Conservation (phyloP, 805 yeast genomes). For the Candida sanyiensis region DNA sequence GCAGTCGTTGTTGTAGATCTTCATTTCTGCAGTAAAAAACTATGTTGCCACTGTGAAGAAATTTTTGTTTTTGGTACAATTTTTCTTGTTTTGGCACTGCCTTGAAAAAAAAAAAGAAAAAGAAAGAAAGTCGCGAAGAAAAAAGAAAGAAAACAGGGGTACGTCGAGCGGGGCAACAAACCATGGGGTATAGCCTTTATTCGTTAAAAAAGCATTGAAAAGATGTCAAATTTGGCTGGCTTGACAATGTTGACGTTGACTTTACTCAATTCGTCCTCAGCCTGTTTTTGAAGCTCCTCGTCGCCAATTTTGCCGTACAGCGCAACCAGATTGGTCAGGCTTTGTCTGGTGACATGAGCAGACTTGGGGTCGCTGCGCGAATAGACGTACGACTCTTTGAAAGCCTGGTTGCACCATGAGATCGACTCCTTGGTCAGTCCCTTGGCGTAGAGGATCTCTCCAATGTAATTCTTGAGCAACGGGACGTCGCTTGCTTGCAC, state of each 20-base stretch:
- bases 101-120: neutral
- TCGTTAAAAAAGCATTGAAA: slow-evolving; percentile 3
- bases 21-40: too few relatives aligned
- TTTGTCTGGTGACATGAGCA: slow-evolving; percentile 35
- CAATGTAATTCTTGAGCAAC: slow-evolving; percentile 35
- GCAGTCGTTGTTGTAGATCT: slow-evolving; percentile 66
- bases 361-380: slow-evolving; percentile 30
- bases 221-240: slow-evolving; percentile 7
- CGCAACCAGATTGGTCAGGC: slow-evolving; percentile 29
- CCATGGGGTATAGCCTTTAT: neutral
- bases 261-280: slow-evolving; percentile 8
- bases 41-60: slow-evolving; percentile 7
- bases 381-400: slow-evolving; percentile 28
- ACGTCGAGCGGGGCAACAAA: neutral
- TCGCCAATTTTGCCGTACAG: slow-evolving; percentile 18
- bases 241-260: slow-evolving; percentile 8
- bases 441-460: slow-evolving; percentile 37
- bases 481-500: slow-evolving; percentile 25
- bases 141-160: neutral
- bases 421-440: slow-evolving; percentile 30
- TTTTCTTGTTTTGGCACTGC: too few relatives aligned
- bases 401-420: slow-evolving; percentile 37
- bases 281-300: slow-evolving; percentile 10
- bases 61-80: too few relatives aligned
- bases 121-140: neutral